Conservation (phyloP, 225 moss, liverwort and hornwort species). For the Lunularia cruciata region DNA sequence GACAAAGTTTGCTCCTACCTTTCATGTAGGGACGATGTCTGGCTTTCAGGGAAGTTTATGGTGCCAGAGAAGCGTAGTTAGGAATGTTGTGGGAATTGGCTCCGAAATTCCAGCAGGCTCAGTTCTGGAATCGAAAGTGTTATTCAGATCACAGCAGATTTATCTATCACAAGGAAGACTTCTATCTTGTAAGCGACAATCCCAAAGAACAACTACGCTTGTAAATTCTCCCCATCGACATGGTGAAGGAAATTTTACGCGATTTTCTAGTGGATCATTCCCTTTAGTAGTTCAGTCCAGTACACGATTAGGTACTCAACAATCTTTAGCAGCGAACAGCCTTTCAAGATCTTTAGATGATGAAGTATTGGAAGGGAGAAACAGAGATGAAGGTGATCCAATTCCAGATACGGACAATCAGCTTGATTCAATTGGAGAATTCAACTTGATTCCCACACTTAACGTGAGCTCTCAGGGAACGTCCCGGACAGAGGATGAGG, state of each 20-base stretch:
- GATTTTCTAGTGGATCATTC: not conserved
- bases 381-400: not conserved
- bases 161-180: not conserved
- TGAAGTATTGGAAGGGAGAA: not conserved
- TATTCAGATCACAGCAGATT: not conserved
- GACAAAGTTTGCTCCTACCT: not conserved
- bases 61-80: not conserved
- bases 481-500: not conserved
- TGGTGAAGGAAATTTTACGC: not conserved
- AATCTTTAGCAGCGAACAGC: constrained; percentile 4
- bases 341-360: constrained; percentile 11
- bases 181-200: not conserved
- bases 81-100: not conserved
- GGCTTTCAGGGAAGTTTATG: not conserved
- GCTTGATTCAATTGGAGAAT: constrained; percentile 2
- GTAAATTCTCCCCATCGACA: not conserved
- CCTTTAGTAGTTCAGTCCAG: not conserved
- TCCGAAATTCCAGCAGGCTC: not conserved
- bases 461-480: not conserved
- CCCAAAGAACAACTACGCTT: not conserved
- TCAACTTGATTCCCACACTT: not conserved
- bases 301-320: constrained; percentile 8
- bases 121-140: not conserved
- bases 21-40: not conserved
- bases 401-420: not conserved